Evolutionary conservation across 2,329 filamentous ascomycete species (phyloP), one percentile per base, ranked within the genome.

Genomic region (Xylariaceae sp.): DNA sequence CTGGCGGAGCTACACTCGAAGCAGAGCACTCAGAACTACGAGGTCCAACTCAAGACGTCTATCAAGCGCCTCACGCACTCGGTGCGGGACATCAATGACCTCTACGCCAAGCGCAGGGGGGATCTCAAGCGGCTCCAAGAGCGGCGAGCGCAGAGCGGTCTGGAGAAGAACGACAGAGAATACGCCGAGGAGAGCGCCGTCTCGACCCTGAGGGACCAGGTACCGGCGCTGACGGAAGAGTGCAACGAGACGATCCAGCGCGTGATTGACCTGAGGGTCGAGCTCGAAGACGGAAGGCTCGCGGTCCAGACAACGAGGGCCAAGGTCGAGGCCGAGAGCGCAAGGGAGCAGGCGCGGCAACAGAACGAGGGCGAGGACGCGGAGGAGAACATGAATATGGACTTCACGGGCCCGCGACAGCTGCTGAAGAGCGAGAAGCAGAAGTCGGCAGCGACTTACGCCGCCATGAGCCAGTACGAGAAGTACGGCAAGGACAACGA

Each of bases 401-500:
- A 43, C 2, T 40, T 56, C 17, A 33, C 39, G 10, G 55, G 59
- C 4, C 52, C 59, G 9, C 38, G 55, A 14, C 46, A 50, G 5
- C 37, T 63, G n/a, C 55, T 69, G 25, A 47, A 55, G 23, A 39
- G 58, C 5, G 51, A 58, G 10, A 59, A 59, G 19, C 48, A 55
- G 19, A 41, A 53, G 21, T 67, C 66, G 34, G 48, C 53, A 1
- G 47, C 45, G 9, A 63, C 67, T 25, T 76, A 75, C 48, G 53
- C 51, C 1, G 41, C 46, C 2, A 53, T 68, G 43, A 57, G 49
- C 22, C 48, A 60, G 29, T 53, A 68, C 38, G 54, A 70, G 43
- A 67, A 67, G 17, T 78, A 77, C 47, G 71, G 63, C 4, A 44
- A 62, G 10, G 64, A 77, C 54, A 77, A 77, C 49, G 70, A 76